These are phyloP conservation scores for Haberlea rhodopensis DNA, from an alignment of 257 asterid genomes.

Conservation along the genomic window DNA sequence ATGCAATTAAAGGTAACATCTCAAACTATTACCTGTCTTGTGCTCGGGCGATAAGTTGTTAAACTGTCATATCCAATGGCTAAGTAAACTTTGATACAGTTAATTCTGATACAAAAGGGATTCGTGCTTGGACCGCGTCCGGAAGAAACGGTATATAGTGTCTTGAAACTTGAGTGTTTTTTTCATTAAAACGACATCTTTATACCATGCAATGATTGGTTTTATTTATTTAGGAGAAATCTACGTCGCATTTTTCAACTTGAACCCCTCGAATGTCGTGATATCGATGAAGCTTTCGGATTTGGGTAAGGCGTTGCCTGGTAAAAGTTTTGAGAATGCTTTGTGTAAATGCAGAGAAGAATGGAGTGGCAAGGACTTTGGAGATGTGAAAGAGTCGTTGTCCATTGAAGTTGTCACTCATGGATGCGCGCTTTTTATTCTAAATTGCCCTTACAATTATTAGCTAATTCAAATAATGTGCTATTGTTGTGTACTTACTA, in stretches of 20 bases:
- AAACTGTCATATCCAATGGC: background rate
- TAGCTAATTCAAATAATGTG: background rate
- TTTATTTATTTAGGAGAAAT: slow-evolving; percentile 55
- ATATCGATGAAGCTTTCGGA: slow-evolving; percentile 49
- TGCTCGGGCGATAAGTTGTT: background rate
- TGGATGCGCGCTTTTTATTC: slow-evolving; percentile 68
- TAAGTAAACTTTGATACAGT: slow-evolving; percentile 42
- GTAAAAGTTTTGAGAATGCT: slow-evolving; percentile 4
- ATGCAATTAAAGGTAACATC: slow-evolving; percentile 46
- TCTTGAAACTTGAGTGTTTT: slow-evolving; percentile 14
- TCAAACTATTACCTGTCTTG: background rate
- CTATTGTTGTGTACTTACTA: background rate
- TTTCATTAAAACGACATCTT: background rate
- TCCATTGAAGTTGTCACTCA: slow-evolving; percentile 48
- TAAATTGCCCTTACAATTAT: slow-evolving; percentile 42
- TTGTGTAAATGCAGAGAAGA: slow-evolving; percentile 62
- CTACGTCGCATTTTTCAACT: slow-evolving; percentile 77
- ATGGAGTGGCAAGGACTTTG: slow-evolving; percentile 69
- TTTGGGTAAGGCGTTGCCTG: slow-evolving; percentile 48
- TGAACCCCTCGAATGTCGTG: slow-evolving; percentile 37
- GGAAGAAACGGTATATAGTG: slow-evolving; percentile 59
- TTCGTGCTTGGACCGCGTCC: slow-evolving; percentile 80
- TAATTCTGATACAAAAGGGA: slow-evolving; percentile 33
- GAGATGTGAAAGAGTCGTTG: slow-evolving; percentile 41
- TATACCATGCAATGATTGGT: background rate